These are phyloP conservation scores for Fusarium sp. DNA, from an alignment of 2,329 filamentous ascomycete species.

Conservation along the genomic window DNA sequence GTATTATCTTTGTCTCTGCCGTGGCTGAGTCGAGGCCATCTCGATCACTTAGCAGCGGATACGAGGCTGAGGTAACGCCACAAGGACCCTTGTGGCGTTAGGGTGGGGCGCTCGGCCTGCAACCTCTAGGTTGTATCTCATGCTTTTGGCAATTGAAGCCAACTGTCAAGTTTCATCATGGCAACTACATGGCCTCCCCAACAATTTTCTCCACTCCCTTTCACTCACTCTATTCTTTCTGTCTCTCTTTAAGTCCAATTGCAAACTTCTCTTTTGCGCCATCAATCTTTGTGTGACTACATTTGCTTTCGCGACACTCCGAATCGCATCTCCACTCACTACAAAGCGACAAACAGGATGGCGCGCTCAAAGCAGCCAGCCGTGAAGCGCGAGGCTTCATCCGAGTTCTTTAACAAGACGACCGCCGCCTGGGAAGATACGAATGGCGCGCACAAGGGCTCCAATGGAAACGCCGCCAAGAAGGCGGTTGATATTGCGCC, in stretches of 20 bases:
- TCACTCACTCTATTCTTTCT: constrained; percentile 18
- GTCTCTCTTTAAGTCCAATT: constrained; percentile 17
- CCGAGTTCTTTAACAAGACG: constrained; percentile 69
- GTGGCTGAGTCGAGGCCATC: background rate
- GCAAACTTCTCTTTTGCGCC: background rate
- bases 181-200: constrained; percentile 19
- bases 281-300: background rate
- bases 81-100: constrained; percentile 22
- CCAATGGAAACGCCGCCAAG: constrained; percentile 41
- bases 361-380: constrained; percentile 78
- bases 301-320: background rate
- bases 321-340: background rate
- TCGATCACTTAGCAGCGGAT: background rate
- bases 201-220: constrained; percentile 12
- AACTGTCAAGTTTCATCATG: constrained; percentile 45
- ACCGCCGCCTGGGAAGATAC: constrained; percentile 51
- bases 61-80: constrained; percentile 18
- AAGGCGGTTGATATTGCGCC: constrained; percentile 40
- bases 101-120: constrained; percentile 21
- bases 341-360: constrained; percentile 57
- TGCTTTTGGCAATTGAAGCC: constrained; percentile 37
- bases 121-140: constrained; percentile 12
- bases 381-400: constrained; percentile 72
- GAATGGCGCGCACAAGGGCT: constrained; percentile 42
- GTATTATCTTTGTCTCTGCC: background rate